phyloP scores from a whole-genome alignment of 805 yeast species.

The Myxozyma melibiosi region DNA sequence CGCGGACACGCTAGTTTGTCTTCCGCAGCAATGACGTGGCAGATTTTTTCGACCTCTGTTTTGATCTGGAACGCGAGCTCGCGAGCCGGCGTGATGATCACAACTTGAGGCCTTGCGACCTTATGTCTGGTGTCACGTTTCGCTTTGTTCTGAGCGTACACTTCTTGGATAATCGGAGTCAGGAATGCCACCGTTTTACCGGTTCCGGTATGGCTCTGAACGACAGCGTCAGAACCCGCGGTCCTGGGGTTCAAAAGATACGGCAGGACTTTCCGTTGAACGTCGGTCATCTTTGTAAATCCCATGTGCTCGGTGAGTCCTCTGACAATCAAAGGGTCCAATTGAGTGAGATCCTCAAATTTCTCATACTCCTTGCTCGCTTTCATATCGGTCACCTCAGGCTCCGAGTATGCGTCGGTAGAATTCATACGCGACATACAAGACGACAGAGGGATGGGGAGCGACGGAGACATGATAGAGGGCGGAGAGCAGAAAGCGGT shows the following conservation, averaged over 20 bases:
- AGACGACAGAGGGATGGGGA: too few relatives aligned
- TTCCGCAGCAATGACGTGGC: background rate
- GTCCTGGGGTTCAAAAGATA: conserved; percentile 45
- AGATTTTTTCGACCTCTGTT: conserved; percentile 9
- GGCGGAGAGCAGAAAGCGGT: too few relatives aligned
- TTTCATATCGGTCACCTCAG: background rate
- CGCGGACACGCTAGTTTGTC: too few relatives aligned
- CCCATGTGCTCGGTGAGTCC: background rate
- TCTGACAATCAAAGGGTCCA: background rate
- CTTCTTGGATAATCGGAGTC: conserved; percentile 74
- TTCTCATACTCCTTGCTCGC: too few relatives aligned
- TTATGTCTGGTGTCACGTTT: conserved; percentile 69
- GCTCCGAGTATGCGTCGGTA: too few relatives aligned
- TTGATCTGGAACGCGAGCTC: conserved; percentile 89
- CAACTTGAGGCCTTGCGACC: conserved; percentile 51
- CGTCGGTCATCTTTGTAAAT: conserved; percentile 18
- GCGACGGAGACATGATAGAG: too few relatives aligned
- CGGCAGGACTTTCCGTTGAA: conserved; percentile 23
- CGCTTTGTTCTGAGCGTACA: conserved; percentile 54
- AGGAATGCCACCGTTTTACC: conserved; percentile 92
- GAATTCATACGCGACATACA: too few relatives aligned
- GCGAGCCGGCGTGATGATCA: conserved; percentile 89
- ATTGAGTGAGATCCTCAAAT: background rate
- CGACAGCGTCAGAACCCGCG: conserved; percentile 62
- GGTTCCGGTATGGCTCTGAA: conserved; percentile 97